Conservation (phyloP, 108 stramenopile species). For the Skeletonema grethae region DNA sequence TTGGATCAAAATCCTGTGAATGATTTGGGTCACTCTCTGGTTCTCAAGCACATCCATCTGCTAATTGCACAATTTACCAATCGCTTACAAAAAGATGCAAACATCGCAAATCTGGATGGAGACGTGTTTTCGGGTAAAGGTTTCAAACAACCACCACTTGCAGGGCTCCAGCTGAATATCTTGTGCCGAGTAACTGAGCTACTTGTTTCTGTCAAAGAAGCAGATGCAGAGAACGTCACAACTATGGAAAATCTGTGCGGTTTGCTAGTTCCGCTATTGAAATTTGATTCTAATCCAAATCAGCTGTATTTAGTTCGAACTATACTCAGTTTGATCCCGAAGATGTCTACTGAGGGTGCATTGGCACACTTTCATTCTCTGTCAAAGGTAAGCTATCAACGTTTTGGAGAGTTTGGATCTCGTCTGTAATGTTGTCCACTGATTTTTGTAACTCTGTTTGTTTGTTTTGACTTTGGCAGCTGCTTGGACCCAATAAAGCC, state of each 20-base stretch:
- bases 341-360: conserved; percentile 45
- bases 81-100: conserved; percentile 40
- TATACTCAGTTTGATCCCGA: conserved; percentile 53
- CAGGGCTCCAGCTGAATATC: conserved; percentile 52
- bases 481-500: conserved; percentile 72
- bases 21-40: conserved; percentile 22
- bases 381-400: conserved; percentile 31
- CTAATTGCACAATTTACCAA: conserved; percentile 67
- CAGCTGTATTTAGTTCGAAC: conserved; percentile 73
- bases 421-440: neutral
- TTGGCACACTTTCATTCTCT: conserved; percentile 44
- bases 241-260: conserved; percentile 55
- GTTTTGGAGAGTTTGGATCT: neutral
- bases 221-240: conserved; percentile 15
- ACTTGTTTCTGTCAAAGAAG: conserved; percentile 41
- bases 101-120: conserved; percentile 26
- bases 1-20: conserved; percentile 1
- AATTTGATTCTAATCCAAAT: conserved; percentile 51
- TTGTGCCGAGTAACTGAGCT: conserved; percentile 76
- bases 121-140: conserved; percentile 29
- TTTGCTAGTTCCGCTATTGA: conserved; percentile 73
- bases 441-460: neutral
- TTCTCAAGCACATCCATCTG: conserved; percentile 54
- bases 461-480: conserved; percentile 9
- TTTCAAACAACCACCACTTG: conserved; percentile 16